A percentile compares a stretch with the other conserved stretches of the same genome.
Conservation (phyloP, 441 rosid species). For the Euphorbia celastroides region DNA sequence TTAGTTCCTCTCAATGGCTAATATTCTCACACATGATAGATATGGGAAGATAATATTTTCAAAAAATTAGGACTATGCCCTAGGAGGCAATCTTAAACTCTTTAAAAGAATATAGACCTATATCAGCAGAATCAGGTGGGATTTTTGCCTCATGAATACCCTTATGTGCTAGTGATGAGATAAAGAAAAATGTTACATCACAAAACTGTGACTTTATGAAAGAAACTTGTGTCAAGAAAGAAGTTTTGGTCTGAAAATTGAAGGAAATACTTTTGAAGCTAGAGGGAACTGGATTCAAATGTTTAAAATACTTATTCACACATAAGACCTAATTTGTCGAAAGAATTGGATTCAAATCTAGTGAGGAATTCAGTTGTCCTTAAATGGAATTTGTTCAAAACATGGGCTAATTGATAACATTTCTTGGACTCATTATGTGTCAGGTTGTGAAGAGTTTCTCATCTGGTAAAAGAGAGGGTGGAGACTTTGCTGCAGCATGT, state of each 20-base stretch:
- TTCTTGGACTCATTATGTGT: conserved; percentile 15
- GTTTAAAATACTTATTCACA: not conserved
- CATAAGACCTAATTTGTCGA: too few relatives aligned
- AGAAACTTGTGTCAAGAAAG: not conserved
- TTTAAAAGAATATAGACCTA: not conserved
- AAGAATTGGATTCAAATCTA: too few relatives aligned
- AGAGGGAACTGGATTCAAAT: not conserved
- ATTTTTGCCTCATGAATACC: not conserved
- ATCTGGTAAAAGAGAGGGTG: conserved; percentile 94
- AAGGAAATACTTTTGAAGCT: not conserved
- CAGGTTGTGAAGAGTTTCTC: conserved; percentile 99
- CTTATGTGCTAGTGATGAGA: not conserved
- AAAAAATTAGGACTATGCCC: not conserved
- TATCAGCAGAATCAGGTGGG: not conserved
- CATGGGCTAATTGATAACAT: too few relatives aligned
- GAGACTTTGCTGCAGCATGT: conserved; percentile 71
- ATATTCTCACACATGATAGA: not conserved
- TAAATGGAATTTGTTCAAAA: too few relatives aligned
- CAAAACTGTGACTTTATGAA: not conserved
- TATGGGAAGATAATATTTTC: not conserved
- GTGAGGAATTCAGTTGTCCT: too few relatives aligned
- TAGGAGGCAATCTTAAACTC: not conserved
- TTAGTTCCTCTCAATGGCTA: not conserved
- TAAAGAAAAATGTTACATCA: not conserved
- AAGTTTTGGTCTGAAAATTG: too few relatives aligned